phyloP scores from a whole-genome alignment of 805 yeast species.

The Cyberlindnera subsufficiens region DNA sequence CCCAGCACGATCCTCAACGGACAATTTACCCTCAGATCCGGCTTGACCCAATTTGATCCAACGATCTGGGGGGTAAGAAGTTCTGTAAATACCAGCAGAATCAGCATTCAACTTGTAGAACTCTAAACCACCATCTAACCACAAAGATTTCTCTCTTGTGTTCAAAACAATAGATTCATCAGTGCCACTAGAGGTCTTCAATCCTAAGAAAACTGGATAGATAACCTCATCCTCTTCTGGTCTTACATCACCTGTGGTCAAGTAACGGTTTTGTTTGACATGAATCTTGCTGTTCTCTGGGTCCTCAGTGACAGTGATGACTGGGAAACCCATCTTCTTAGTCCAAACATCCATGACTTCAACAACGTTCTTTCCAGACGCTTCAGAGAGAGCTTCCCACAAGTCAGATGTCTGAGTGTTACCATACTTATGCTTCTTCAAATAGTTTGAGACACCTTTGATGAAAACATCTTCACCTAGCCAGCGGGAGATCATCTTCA shows the following conservation, averaged over 20 bases:
- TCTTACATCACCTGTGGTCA: conserved; percentile 72
- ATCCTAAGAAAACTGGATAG: conserved; percentile 68
- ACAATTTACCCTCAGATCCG: conserved; percentile 49
- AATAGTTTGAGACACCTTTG: conserved; percentile 73
- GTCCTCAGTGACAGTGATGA: conserved; percentile 58
- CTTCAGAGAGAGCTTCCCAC: conserved; percentile 69
- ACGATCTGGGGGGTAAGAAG: conserved; percentile 63
- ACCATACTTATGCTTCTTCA: conserved; percentile 70
- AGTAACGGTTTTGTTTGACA: conserved; percentile 67
- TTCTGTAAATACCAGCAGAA: conserved; percentile 71
- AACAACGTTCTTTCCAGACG: conserved; percentile 67
- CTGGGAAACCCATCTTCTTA: conserved; percentile 72
- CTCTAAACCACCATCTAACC: conserved; percentile 35
- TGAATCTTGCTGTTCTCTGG: conserved; percentile 37
- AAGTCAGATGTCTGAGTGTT: conserved; percentile 73
- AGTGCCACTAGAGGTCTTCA: conserved; percentile 51
- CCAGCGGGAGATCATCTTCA: conserved; percentile 77
- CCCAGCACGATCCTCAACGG: conserved; percentile 75
- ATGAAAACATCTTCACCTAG: conserved; percentile 72
- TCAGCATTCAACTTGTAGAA: conserved; percentile 70
- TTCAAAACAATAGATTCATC: conserved; percentile 55
- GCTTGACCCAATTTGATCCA: conserved; percentile 63
- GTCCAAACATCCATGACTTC: conserved; percentile 79
- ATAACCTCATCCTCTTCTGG: conserved; percentile 65
- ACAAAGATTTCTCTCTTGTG: conserved; percentile 40